Conservation (phyloP, 108 stramenopile genomes). For the Fragilariopsis cylindrus region DNA sequence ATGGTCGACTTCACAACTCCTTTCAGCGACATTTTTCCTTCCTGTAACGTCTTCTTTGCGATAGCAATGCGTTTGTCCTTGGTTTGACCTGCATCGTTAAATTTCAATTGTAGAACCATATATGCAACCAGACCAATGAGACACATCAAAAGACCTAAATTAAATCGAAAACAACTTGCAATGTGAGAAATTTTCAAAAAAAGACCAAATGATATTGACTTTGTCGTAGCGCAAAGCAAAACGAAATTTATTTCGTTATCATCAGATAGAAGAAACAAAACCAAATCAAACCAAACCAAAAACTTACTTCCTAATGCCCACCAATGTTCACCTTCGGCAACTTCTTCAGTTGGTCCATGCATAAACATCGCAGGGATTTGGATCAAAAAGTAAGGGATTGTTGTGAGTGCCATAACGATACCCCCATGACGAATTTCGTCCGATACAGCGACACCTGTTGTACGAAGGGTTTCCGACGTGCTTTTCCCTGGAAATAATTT, state of each 20-base stretch:
- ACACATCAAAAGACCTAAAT: slow-evolving; percentile 49
- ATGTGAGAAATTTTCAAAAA: background rate
- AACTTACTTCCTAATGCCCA: slow-evolving; percentile 70
- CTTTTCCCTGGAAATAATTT: slow-evolving; percentile 40
- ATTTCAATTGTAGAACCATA: slow-evolving; percentile 67
- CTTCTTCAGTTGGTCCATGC: slow-evolving; percentile 54
- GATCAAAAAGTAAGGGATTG: slow-evolving; percentile 88
- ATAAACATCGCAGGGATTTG: slow-evolving; percentile 81
- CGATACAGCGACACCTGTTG: slow-evolving; percentile 70
- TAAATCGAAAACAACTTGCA: background rate
- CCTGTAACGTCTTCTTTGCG: slow-evolving; percentile 65
- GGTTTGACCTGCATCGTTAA: slow-evolving; percentile 57
- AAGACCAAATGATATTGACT: too few species aligned
- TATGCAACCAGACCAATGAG: slow-evolving; percentile 70
- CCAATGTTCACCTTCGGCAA: slow-evolving; percentile 71
- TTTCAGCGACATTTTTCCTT: slow-evolving; percentile 58
- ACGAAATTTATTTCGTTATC: too few species aligned
- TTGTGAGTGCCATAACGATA: slow-evolving; percentile 79
- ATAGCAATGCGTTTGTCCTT: slow-evolving; percentile 68
- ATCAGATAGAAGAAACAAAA: too few species aligned
- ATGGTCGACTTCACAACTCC: slow-evolving; percentile 66
- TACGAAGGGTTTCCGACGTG: slow-evolving; percentile 19
- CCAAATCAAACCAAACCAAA: too few species aligned
- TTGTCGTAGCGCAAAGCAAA: too few species aligned
- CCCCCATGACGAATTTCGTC: slow-evolving; percentile 66